Evolutionary conservation across 164 flowering plant species (phyloP).

Genomic region (Pachysandra terminalis): DNA sequence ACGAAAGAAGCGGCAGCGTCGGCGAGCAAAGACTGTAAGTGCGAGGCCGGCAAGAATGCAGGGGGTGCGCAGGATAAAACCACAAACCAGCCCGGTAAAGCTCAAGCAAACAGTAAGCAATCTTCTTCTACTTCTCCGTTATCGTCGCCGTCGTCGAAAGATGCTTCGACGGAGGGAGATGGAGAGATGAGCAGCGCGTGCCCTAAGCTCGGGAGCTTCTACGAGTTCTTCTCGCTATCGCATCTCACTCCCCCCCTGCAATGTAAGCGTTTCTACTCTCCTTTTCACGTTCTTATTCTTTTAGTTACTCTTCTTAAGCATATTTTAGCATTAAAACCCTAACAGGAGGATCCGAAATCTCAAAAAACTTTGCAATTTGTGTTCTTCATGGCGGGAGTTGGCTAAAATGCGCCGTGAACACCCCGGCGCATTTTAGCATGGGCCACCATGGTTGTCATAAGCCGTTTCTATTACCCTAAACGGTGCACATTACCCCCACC

Average conservation of each 20-base stretch:
- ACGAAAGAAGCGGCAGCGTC: conserved; percentile 14
- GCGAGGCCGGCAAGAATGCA: conserved; percentile 33
- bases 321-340: too few relatives aligned
- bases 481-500: too few relatives aligned
- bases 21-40: conserved; percentile 28
- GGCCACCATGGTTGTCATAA: too few relatives aligned
- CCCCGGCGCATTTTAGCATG: too few relatives aligned
- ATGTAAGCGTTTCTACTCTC: conserved; percentile 37
- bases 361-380: too few relatives aligned
- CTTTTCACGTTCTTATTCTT: not conserved
- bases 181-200: conserved; percentile 71
- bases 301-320: too few relatives aligned
- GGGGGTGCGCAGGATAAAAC: conserved; percentile 37
- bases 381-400: not conserved
- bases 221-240: conserved; percentile 94
- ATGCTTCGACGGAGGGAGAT: conserved; percentile 44
- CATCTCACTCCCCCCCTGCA: conserved; percentile 92
- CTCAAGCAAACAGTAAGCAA: conserved; percentile 17
- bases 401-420: not conserved
- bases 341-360: too few relatives aligned
- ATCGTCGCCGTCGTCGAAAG: conserved; percentile 25
- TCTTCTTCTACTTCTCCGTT: conserved; percentile 14
- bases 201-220: conserved; percentile 81
- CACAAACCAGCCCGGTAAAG: conserved; percentile 31
- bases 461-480: too few relatives aligned